Conservation (phyloP, 108 stramenopile species). For the Fragilaria radians region DNA sequence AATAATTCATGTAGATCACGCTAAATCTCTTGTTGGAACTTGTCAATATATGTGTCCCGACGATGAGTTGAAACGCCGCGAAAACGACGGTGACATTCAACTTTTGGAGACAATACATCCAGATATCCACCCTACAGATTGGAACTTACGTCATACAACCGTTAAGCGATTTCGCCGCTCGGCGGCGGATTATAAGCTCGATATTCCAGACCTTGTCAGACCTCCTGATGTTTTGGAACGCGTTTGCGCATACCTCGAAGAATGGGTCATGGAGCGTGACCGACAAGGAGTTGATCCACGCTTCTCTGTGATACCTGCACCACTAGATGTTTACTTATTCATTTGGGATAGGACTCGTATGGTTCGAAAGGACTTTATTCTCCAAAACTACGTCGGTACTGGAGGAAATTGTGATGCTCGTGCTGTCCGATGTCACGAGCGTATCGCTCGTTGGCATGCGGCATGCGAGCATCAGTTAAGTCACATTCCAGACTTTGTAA, state of each 20-base stretch:
- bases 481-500: slow-evolving; percentile 75
- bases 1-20: slow-evolving; percentile 8
- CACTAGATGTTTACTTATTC: slow-evolving; percentile 85
- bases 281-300: slow-evolving; percentile 83
- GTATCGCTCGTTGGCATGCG: slow-evolving; percentile 86
- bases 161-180: slow-evolving; percentile 83
- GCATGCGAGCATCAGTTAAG: slow-evolving; percentile 86
- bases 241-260: slow-evolving; percentile 71
- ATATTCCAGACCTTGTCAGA: slow-evolving; percentile 80
- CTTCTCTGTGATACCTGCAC: slow-evolving; percentile 51
- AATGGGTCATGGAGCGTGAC: slow-evolving; percentile 90
- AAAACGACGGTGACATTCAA: slow-evolving; percentile 79
- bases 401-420: slow-evolving; percentile 77
- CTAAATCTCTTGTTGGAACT: slow-evolving; percentile 59
- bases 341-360: slow-evolving; percentile 87
- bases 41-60: slow-evolving; percentile 79
- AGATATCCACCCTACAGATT: slow-evolving; percentile 55
- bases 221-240: slow-evolving; percentile 78
- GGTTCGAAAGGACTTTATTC: slow-evolving; percentile 84
- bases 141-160: slow-evolving; percentile 75
- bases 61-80: slow-evolving; percentile 69
- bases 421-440: slow-evolving; percentile 82
- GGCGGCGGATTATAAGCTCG: slow-evolving; percentile 85
- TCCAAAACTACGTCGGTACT: slow-evolving; percentile 86
- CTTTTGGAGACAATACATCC: slow-evolving; percentile 69